Percentiles rank a stretch among this genome's conserved stretches.
Conservation (phyloP, 441 rosid species). For the Gossypium lobatum region DNA sequence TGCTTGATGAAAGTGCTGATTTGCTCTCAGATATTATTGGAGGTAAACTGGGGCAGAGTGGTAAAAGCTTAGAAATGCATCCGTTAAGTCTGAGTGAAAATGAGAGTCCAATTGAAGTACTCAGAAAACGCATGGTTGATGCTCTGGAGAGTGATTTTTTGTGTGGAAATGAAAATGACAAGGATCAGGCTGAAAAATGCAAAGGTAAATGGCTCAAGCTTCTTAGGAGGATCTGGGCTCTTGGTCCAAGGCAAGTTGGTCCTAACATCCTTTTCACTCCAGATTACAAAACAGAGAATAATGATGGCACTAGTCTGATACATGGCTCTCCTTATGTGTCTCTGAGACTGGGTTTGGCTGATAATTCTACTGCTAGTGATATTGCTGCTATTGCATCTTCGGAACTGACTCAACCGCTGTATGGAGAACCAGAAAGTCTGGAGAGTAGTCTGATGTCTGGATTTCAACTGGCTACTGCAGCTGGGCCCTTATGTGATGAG, state of each 20-base stretch:
- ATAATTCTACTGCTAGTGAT: conserved; percentile 25
- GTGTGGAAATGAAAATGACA: conserved; percentile 45
- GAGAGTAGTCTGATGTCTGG: conserved; percentile 77
- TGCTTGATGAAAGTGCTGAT: conserved; percentile 73
- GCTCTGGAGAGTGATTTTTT: conserved; percentile 52
- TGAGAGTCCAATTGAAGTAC: conserved; percentile 49
- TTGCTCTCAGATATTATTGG: conserved; percentile 62
- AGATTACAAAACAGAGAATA: conserved; percentile 33
- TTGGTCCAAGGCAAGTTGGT: conserved; percentile 90
- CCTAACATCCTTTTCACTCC: conserved; percentile 87
- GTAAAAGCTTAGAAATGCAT: conserved; percentile 41
- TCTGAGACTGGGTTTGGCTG: conserved; percentile 58
- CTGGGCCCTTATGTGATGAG: conserved; percentile 91
- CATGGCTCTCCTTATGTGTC: conserved; percentile 69
- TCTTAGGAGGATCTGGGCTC: conserved; percentile 81
- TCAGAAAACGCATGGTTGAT: conserved; percentile 47
- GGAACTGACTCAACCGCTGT: conserved; percentile 33
- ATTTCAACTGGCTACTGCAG: conserved; percentile 78
- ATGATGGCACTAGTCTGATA: conserved; percentile 44
- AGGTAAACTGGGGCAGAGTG: conserved; percentile 47
- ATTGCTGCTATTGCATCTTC: conserved; percentile 16
- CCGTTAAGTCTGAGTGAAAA: conserved; percentile 25
- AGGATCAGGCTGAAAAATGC: conserved; percentile 54
- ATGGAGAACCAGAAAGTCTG: conserved; percentile 53
- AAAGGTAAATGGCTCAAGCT: conserved; percentile 63